Evolutionary conservation across 495 filamentous ascomycete genomes (phyloP).

Genomic region (Pseudomonodictys pantanalensis): DNA sequence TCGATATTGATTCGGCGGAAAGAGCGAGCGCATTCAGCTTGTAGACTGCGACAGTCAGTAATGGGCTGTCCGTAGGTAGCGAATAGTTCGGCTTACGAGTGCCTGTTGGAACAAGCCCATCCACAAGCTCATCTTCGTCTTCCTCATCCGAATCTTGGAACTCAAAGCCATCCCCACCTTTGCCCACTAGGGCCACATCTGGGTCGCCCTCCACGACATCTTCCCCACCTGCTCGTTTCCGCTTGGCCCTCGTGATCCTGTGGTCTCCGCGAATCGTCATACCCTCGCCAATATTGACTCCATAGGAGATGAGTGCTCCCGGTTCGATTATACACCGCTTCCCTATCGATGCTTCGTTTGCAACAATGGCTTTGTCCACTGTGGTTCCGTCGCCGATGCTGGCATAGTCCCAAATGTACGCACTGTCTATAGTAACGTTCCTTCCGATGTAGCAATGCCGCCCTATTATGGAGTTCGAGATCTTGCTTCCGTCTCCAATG

Average conservation of each 20-base stretch:
- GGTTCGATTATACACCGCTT: constrained; percentile 63
- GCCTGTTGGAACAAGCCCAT: constrained; percentile 51
- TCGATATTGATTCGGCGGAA: constrained; percentile 77
- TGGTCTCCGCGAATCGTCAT: constrained; percentile 51
- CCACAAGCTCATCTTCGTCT: constrained; percentile 49
- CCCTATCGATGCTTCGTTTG: constrained; percentile 65
- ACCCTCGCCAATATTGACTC: constrained; percentile 65
- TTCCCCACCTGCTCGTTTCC: constrained; percentile 45
- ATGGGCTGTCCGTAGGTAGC: neutral
- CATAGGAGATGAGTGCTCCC: constrained; percentile 77
- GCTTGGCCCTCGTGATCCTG: constrained; percentile 56
- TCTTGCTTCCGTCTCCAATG: constrained; percentile 66
- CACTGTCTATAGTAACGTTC: constrained; percentile 72
- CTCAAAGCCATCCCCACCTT: constrained; percentile 54
- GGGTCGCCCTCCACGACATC: constrained; percentile 44
- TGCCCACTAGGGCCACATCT: constrained; percentile 58
- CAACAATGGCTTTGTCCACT: constrained; percentile 74
- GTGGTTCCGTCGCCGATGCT: constrained; percentile 68
- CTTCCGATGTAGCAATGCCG: constrained; percentile 80
- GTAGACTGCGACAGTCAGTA: constrained; percentile 59
- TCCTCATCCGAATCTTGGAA: constrained; percentile 48
- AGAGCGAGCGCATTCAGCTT: constrained; percentile 63
- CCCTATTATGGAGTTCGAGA: constrained; percentile 75
- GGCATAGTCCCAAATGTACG: constrained; percentile 88
- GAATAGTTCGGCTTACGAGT: constrained; percentile 43